phyloP scores from a whole-genome alignment of 2,329 filamentous ascomycete genomes.

The Fusarium armeniacum region DNA sequence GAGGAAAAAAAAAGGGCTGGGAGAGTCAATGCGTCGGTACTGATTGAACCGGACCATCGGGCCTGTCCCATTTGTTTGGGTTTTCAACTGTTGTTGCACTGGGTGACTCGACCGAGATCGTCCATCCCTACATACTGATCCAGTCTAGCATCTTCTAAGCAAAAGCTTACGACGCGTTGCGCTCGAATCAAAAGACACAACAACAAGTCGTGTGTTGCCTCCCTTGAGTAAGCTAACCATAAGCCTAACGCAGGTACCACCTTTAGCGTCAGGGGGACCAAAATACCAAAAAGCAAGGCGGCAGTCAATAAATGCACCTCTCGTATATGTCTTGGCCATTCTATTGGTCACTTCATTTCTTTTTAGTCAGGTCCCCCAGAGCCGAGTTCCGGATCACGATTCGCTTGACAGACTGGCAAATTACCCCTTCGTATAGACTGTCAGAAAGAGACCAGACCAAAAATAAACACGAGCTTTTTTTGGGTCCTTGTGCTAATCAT shows the following conservation, averaged over 20 bases:
- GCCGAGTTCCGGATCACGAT: slow-evolving; percentile 21
- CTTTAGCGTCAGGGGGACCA: slow-evolving; percentile 1
- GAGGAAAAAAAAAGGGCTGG: neutral
- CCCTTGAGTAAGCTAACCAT: neutral
- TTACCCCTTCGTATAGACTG: slow-evolving; percentile 25
- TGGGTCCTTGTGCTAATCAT: slow-evolving; percentile 12
- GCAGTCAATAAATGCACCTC: slow-evolving; percentile 1
- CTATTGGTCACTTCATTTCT: neutral
- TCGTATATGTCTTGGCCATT: neutral
- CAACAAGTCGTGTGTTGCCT: neutral
- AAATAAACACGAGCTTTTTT: slow-evolving; percentile 35
- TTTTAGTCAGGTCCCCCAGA: neutral
- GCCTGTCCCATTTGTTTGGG: neutral
- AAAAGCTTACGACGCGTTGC: slow-evolving; percentile 7
- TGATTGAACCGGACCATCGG: neutral
- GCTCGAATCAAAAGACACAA: slow-evolving; percentile 4
- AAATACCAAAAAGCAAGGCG: slow-evolving; percentile 1
- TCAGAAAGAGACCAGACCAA: slow-evolving; percentile 12
- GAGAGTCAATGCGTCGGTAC: neutral
- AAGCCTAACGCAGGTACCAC: slow-evolving; percentile 16
- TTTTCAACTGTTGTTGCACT: neutral
- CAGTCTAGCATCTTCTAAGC: neutral
- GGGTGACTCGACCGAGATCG: neutral
- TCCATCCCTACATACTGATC: neutral
- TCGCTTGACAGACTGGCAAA: slow-evolving; percentile 12